Evolutionary conservation across 495 filamentous ascomycete genomes (phyloP).

Genomic region (Lasiosphaeria hispida): DNA sequence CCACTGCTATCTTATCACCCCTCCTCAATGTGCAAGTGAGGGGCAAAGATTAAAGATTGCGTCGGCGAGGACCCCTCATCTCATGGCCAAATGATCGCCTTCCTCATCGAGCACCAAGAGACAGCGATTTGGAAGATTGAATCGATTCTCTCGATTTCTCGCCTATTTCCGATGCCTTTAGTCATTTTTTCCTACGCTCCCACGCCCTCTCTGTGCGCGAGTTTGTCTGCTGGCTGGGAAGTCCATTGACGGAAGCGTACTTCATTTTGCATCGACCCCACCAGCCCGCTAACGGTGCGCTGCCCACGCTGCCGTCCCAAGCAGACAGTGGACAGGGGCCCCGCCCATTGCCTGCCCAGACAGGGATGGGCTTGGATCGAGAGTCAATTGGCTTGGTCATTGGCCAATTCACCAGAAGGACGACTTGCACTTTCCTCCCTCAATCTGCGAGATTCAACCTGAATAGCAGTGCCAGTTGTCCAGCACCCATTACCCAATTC

Average conservation of each 20-base stretch:
- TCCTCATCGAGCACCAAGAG: constrained; percentile 8
- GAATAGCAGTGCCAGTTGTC: constrained; percentile 10
- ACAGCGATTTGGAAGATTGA: no score
- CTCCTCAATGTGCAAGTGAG: constrained; percentile 12
- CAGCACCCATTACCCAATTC: constrained; percentile 14
- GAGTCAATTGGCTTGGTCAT: constrained; percentile 20
- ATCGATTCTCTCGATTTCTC: no score
- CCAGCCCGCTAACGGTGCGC: no score
- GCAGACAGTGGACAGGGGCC: no score
- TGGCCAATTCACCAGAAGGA: constrained; percentile 16
- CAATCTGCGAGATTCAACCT: not conserved
- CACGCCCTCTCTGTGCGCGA: no score
- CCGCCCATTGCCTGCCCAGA: not conserved
- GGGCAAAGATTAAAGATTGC: constrained; percentile 5
- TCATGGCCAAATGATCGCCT: constrained; percentile 1
- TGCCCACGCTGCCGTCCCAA: no score
- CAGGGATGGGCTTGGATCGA: constrained; percentile 15
- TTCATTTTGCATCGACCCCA: no score
- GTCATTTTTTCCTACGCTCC: no score
- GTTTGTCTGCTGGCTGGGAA: no score
- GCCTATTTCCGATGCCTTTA: no score
- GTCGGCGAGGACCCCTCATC: not conserved
- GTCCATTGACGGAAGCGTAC: no score
- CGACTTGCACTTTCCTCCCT: not conserved
- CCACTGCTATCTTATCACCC: constrained; percentile 30